A percentile compares a stretch with the other conserved stretches of the same genome.
These are phyloP conservation scores for Penicillium robsamsonii DNA, from an alignment of 495 filamentous ascomycete genomes.

Conservation along the genomic window DNA sequence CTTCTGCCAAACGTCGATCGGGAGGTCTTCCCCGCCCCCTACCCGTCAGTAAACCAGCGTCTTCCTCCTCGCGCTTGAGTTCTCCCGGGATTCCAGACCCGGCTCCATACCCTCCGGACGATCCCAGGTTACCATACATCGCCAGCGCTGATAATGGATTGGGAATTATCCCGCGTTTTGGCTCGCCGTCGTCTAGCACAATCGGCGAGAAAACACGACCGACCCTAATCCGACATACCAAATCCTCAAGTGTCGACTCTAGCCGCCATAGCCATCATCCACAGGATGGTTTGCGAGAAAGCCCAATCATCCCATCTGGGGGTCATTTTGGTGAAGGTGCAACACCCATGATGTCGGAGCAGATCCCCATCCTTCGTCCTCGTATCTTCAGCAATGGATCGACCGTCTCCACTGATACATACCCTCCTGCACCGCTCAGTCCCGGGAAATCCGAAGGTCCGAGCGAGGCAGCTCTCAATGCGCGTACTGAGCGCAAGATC, in stretches of 20 bases:
- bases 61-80: slow-evolving; percentile 42
- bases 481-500: slow-evolving; percentile 89
- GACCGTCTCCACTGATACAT: slow-evolving; percentile 31
- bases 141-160: slow-evolving; percentile 9
- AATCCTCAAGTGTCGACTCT: slow-evolving; percentile 43
- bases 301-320: slow-evolving; percentile 33
- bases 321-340: slow-evolving; percentile 22
- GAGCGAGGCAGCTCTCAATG: slow-evolving; percentile 70
- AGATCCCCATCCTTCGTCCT: slow-evolving; percentile 36
- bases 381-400: slow-evolving; percentile 44
- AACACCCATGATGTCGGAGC: slow-evolving; percentile 29
- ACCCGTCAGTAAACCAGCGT: slow-evolving; percentile 24
- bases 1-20: slow-evolving; percentile 34
- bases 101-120: slow-evolving; percentile 28
- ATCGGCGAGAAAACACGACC: slow-evolving; percentile 19
- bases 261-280: slow-evolving; percentile 18
- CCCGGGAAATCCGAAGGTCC: slow-evolving; percentile 46
- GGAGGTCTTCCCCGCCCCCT: slow-evolving; percentile 38
- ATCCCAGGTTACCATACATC: slow-evolving; percentile 11
- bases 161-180: slow-evolving; percentile 21
- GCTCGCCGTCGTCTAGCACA: slow-evolving; percentile 24
- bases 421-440: slow-evolving; percentile 38
- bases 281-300: slow-evolving; percentile 34
- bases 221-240: slow-evolving; percentile 30
- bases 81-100: slow-evolving; percentile 38